phyloP scores from a whole-genome alignment of 2,329 filamentous ascomycete species.

The Metarhizium album region DNA sequence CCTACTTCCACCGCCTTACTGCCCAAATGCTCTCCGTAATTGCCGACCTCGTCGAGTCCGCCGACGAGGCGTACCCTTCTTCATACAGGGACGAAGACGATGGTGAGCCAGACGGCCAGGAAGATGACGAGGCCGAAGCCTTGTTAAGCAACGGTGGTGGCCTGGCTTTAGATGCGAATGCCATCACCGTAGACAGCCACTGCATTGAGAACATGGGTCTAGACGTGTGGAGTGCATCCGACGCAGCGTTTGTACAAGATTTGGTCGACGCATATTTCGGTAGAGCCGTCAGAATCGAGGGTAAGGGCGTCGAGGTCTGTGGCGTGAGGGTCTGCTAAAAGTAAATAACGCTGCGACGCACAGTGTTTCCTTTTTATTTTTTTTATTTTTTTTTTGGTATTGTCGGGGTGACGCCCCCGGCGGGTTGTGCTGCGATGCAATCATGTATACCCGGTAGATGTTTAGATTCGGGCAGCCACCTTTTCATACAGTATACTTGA shows the following conservation, averaged over 20 bases:
- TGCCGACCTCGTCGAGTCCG: slow-evolving; percentile 45
- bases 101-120: slow-evolving; percentile 16
- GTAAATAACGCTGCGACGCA: not conserved
- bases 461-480: too few relatives aligned
- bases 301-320: slow-evolving; percentile 63
- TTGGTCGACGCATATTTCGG: slow-evolving; percentile 56
- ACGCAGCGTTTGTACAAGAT: slow-evolving; percentile 57
- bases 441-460: too few relatives aligned
- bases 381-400: not conserved
- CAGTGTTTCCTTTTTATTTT: not conserved
- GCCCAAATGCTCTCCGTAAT: slow-evolving; percentile 52
- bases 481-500: too few relatives aligned
- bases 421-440: too few relatives aligned
- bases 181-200: slow-evolving; percentile 49
- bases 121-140: slow-evolving; percentile 10
- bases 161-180: slow-evolving; percentile 25
- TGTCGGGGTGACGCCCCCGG: too few relatives aligned
- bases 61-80: slow-evolving; percentile 31
- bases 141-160: slow-evolving; percentile 13
- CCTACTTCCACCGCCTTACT: slow-evolving; percentile 72
- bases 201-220: slow-evolving; percentile 63
- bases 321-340: slow-evolving; percentile 59
- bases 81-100: slow-evolving; percentile 25
- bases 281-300: slow-evolving; percentile 50
- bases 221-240: slow-evolving; percentile 63